Evolutionary conservation across 176 grass and related monocot genomes (phyloP), one percentile per base, ranked within the genome.

Genomic region (Chrysopogon serrulatus): DNA sequence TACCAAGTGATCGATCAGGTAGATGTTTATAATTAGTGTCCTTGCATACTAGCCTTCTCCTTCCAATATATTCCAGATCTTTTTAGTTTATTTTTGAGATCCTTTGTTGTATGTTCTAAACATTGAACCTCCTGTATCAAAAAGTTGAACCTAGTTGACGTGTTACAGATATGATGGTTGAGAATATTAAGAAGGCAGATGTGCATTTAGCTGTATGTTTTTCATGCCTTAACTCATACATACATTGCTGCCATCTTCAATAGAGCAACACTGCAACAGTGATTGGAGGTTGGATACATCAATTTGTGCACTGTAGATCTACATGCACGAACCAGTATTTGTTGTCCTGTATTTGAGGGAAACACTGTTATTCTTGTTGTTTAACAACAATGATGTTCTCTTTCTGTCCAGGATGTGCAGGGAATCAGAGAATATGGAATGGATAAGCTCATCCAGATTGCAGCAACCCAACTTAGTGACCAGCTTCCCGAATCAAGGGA

Each of bases 401-500:
- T 16, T 81, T 82, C 31, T 32, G 60, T 73, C 21, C 72, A 90
- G 87, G 87, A 34, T 74, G 71, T 85, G 48, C 87, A 94, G 60
- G 90, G 92, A 64, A 85, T 90, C 37, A 84, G 84, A 88, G 85
- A 80, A 65, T 90, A 90, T 35, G 85, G 85, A 65, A 86, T 91
- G 40, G 92, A 98, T 73, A 98, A 93, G 76, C 93, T 98, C 79
- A 78, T 98, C 66, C 87, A 92, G 88, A 74, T 98, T 12, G 91
- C 96, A 39, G 96, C 96, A 72, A 86, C 93, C 66, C 96, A 98
- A 64, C 92, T 98, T 17, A 93, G 91, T 7, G 96, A 98, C 63
- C 96, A 98, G 60, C 91, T 98, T 79, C 96, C 96, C 42, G 93
- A 98, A 88, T 98, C 96, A 71, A 98, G 96, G 83, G 96, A 98